Percentiles rank a stretch among this genome's conserved stretches.
Evolutionary conservation across 441 rosid species (phyloP).

Genomic region (Adansonia rubrostipa): DNA sequence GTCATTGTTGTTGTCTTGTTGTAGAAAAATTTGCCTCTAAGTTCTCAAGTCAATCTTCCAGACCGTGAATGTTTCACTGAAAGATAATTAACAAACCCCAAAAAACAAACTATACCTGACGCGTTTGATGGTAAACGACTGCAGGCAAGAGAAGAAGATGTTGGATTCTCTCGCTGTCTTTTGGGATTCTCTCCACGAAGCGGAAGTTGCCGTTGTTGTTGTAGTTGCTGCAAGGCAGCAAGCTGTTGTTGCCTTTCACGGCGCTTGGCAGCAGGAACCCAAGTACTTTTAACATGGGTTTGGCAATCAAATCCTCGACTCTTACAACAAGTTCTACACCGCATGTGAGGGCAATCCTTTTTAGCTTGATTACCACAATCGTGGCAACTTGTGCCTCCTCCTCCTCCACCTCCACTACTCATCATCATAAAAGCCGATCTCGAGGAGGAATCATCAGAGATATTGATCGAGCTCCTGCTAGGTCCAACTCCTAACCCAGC

Average conservation of each 20-base stretch:
- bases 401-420: constrained; percentile 42
- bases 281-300: constrained; percentile 90
- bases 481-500: constrained; percentile 77
- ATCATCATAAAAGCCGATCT: constrained; percentile 70
- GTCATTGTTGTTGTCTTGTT: background rate
- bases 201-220: constrained; percentile 36
- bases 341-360: constrained; percentile 77
- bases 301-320: constrained; percentile 87
- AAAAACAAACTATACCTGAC: constrained; percentile 44
- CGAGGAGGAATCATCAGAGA: constrained; percentile 52
- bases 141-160: constrained; percentile 52
- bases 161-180: constrained; percentile 59
- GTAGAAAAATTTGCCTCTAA: constrained; percentile 3
- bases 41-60: constrained; percentile 32
- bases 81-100: background rate
- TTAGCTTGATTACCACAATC: constrained; percentile 88
- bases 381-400: constrained; percentile 66
- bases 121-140: constrained; percentile 50
- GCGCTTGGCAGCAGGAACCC: constrained; percentile 91
- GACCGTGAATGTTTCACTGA: constrained; percentile 27
- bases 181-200: constrained; percentile 52
- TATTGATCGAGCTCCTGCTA: constrained; percentile 52
- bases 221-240: constrained; percentile 59
- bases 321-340: constrained; percentile 94
- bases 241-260: constrained; percentile 81